phyloP scores from a whole-genome alignment of 768 basidiomycete genomes.

The Chalciporus pseudorubinellus region DNA sequence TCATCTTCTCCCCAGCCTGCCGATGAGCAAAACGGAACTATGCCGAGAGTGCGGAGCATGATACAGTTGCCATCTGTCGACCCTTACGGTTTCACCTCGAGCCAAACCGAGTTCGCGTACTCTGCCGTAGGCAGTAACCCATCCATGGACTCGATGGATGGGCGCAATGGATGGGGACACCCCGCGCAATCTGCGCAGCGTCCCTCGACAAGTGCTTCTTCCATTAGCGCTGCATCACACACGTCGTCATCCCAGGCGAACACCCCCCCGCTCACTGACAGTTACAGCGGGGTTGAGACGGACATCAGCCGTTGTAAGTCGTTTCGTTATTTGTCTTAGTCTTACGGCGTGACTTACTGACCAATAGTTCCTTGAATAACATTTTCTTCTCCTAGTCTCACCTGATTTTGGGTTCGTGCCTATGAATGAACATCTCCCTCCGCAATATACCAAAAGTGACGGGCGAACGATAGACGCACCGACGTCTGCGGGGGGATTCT shows the following conservation, averaged over 20 bases:
- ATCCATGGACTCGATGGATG: slow-evolving; percentile 39
- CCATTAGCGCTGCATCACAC: slow-evolving; percentile 72
- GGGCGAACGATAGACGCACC: slow-evolving; percentile 45
- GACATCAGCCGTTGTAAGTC: slow-evolving; percentile 85
- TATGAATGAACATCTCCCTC: slow-evolving; percentile 74
- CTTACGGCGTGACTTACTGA: slow-evolving; percentile 48
- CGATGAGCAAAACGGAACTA: slow-evolving; percentile 43
- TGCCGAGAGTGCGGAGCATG: slow-evolving; percentile 82
- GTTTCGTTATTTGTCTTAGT: slow-evolving; percentile 19
- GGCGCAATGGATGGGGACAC: slow-evolving; percentile 42
- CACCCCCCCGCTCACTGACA: slow-evolving; percentile 68
- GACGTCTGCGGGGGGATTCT: slow-evolving; percentile 24
- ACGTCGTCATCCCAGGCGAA: slow-evolving; percentile 80
- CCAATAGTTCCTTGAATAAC: slow-evolving; percentile 38
- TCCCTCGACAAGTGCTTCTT: slow-evolving; percentile 70
- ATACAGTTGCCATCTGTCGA: slow-evolving; percentile 75
- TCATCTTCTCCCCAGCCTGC: slow-evolving; percentile 71
- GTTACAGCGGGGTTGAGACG: slow-evolving; percentile 60
- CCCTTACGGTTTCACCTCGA: slow-evolving; percentile 60
- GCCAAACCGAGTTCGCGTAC: slow-evolving; percentile 80
- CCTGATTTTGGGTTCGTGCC: slow-evolving; percentile 83
- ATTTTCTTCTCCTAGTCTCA: slow-evolving; percentile 49
- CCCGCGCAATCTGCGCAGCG: slow-evolving; percentile 42
- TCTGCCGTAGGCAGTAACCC: slow-evolving; percentile 53
- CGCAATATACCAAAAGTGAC: slow-evolving; percentile 58